These are phyloP conservation scores for Yamadazyma epiphylla DNA, from an alignment of 1,139 yeast genomes.

Conservation along the genomic window DNA sequence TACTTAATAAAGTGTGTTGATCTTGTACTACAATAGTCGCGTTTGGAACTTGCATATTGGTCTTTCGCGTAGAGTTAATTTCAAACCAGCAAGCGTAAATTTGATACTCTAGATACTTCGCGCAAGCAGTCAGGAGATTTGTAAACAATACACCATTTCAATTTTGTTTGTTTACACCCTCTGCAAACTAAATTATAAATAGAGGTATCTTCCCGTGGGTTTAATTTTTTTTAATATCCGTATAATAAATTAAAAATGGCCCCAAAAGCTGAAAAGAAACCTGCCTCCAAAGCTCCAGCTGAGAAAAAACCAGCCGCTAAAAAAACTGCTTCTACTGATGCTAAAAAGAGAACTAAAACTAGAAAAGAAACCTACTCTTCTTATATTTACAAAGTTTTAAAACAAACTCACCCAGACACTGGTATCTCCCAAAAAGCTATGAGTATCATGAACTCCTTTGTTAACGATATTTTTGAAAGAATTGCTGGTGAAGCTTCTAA, in stretches of 20 bases:
- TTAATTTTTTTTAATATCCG: not conserved
- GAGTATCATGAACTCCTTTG: constrained; percentile 99
- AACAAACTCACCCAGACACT: constrained; percentile 99
- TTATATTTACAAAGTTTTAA: constrained; percentile 96
- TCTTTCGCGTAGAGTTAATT: no score
- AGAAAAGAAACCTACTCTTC: constrained; percentile 99
- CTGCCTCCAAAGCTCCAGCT: constrained; percentile 98
- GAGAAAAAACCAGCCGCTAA: constrained; percentile 95
- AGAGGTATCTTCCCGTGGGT: not conserved
- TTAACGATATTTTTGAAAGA: constrained; percentile 93
- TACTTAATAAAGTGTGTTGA: no score
- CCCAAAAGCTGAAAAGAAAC: constrained; percentile 97
- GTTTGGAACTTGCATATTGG: no score
- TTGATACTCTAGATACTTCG: no score
- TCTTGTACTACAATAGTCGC: no score
- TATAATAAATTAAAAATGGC: constrained; percentile 56
- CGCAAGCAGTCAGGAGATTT: no score
- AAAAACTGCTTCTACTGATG: constrained; percentile 83
- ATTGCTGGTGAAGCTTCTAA: constrained; percentile 98
- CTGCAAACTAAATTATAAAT: not conserved
- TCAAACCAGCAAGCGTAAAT: no score
- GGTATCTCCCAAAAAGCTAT: constrained; percentile 99
- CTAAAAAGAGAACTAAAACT: constrained; percentile 93
- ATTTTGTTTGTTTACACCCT: not conserved
- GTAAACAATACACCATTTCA: no score